These are phyloP conservation scores for Cystobasidium ongulense DNA, from an alignment of 768 basidiomycete genomes.

Conservation along the genomic window DNA sequence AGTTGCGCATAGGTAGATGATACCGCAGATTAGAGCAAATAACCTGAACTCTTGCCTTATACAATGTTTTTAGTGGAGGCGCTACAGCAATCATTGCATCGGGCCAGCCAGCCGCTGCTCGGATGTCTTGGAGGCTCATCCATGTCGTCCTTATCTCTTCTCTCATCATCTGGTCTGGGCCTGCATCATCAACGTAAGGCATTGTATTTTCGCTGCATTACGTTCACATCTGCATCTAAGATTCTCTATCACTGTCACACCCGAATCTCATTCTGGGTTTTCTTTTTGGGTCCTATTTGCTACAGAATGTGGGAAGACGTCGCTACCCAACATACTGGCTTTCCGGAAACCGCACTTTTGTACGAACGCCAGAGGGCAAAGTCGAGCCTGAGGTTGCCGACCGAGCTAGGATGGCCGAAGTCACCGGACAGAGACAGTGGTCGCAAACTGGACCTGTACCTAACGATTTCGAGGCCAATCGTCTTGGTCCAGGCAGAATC, in stretches of 20 bases:
- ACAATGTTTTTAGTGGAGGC: not conserved
- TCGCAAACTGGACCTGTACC: too few relatives aligned
- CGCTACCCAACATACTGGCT: slow-evolving; percentile 23
- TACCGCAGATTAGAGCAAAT: too few relatives aligned
- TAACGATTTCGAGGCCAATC: not conserved
- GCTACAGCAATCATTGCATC: slow-evolving; percentile 26
- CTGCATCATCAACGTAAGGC: slow-evolving; percentile 24
- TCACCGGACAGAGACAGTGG: not conserved
- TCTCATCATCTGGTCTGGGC: slow-evolving; percentile 12
- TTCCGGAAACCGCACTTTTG: not conserved
- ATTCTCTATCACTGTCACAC: not conserved
- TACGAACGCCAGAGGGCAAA: not conserved
- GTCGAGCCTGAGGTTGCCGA: not conserved
- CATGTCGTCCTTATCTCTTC: slow-evolving; percentile 6
- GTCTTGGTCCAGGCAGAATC: too few relatives aligned
- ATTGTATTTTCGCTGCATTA: not conserved
- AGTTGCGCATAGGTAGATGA: too few relatives aligned
- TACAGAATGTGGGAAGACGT: slow-evolving; percentile 16
- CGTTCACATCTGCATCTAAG: too few relatives aligned
- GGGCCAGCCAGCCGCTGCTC: not conserved
- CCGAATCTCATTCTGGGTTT: not conserved
- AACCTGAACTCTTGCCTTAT: too few relatives aligned
- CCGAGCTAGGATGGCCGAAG: not conserved
- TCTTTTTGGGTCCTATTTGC: not conserved
- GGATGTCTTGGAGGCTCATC: not conserved